Evolutionary conservation across 2,329 filamentous ascomycete species (phyloP), one percentile per base, ranked within the genome.

Genomic region (Fusarium paranaense): DNA sequence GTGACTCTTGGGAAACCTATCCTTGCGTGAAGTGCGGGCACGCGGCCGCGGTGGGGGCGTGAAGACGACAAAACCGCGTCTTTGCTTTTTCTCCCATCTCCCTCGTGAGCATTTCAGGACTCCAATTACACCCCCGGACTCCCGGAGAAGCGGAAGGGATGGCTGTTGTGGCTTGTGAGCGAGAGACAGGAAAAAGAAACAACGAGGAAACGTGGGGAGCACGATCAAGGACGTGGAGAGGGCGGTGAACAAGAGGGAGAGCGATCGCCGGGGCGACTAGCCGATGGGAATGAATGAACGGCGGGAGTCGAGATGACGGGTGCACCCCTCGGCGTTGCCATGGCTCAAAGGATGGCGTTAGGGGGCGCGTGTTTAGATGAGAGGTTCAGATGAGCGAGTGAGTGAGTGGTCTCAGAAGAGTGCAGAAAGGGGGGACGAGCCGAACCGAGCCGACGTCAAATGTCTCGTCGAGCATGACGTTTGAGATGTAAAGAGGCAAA

Each of bases 61-160:
- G 50, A 64, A 72, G 60, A 62, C 18, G 62, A 66, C 16, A 47
- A 35, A n/a, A n/a, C 59, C 27, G 18, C 37, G 37, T 64, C 69
- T 62, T 74, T 74, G 72, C 72, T 74, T 74, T 74, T 70, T 73
- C 54, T 27, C 47, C 42, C 22, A 67, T 47, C 64, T 72, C 71
- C 67, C 64, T 69, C 32, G 54, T 68, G 60, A 67, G 37, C 47
- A 71, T n/a, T 38, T 33, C 56, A 47, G 52, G 30, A 56, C 37
- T 38, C 40, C 42, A 54, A 65, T 54, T 57, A 57, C 35, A 45
- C 27, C 30, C 37, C 35, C 60, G 22, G 32, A n/a, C 52, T 42
- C 47, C 45, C 38, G 61, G 69, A 62, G 64, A n/a, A 59, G 69
- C 27, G 40, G 30, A 45, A 50, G 45, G 22, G 37, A 69, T 47